Evolutionary conservation across 352 stramenopile genomes (phyloP).

Genomic region (Phytophthora idaei): DNA sequence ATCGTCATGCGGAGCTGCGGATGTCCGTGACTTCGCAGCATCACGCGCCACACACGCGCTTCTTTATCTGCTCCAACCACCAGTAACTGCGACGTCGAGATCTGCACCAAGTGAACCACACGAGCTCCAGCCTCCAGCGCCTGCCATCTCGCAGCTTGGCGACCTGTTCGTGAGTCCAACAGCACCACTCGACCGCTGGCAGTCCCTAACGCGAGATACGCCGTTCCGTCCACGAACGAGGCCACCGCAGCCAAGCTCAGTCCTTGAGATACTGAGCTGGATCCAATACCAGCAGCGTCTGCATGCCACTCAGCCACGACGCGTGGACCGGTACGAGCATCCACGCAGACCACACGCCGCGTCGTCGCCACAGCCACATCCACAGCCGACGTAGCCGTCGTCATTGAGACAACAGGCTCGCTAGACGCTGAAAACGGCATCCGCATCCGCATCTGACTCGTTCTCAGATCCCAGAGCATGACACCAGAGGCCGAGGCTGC

Average conservation of each 20-base stretch:
- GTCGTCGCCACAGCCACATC: slow-evolving; percentile 62
- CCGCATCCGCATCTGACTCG: slow-evolving; percentile 60
- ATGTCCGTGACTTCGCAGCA: slow-evolving; percentile 31
- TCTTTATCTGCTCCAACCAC: slow-evolving; percentile 71
- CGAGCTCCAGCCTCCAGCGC: slow-evolving; percentile 48
- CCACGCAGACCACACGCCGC: slow-evolving; percentile 53
- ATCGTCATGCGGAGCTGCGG: slow-evolving; percentile 55
- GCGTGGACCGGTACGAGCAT: slow-evolving; percentile 46
- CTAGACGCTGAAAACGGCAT: slow-evolving; percentile 52
- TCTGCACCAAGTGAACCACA: slow-evolving; percentile 60
- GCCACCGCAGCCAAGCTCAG: slow-evolving; percentile 44
- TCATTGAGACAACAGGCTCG: slow-evolving; percentile 53
- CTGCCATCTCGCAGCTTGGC: slow-evolving; percentile 55
- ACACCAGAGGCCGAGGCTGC: slow-evolving; percentile 52
- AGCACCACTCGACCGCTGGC: slow-evolving; percentile 49
- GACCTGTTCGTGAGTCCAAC: slow-evolving; percentile 61
- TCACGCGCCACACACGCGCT: slow-evolving; percentile 67
- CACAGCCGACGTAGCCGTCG: slow-evolving; percentile 22
- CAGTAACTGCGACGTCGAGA: slow-evolving; percentile 60
- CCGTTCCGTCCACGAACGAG: slow-evolving; percentile 36
- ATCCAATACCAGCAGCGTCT: slow-evolving; percentile 41
- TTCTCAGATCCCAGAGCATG: slow-evolving; percentile 73
- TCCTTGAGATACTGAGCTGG: slow-evolving; percentile 17
- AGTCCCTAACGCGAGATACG: slow-evolving; percentile 50
- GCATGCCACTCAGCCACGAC: slow-evolving; percentile 73